Conservation (phyloP, 345 rosid species). For the Citrus unshiu region DNA sequence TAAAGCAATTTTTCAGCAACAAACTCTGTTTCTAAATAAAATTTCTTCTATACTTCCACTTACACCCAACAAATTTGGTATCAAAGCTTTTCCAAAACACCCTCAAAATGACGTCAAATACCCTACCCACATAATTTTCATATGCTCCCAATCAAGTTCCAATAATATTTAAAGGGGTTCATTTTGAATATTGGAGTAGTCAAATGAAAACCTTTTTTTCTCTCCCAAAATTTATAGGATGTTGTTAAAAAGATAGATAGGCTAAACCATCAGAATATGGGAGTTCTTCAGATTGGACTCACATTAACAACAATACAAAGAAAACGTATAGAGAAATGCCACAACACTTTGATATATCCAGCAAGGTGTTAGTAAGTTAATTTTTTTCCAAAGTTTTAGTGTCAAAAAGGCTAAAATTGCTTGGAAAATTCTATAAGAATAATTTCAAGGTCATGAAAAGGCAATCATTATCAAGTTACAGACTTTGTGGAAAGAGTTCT, state of each 20-base stretch:
- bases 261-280: background rate
- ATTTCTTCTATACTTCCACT: no score
- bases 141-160: no score
- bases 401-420: background rate
- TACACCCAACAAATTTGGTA: no score
- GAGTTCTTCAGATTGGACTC: background rate
- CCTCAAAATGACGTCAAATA: no score
- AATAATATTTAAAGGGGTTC: no score
- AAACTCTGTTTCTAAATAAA: no score
- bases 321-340: background rate
- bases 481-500: background rate
- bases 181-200: no score
- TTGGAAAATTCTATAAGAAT: background rate
- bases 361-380: background rate
- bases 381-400: fast-evolving
- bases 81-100: no score
- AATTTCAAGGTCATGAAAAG: background rate
- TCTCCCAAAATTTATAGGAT: no score
- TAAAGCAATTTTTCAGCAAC: no score
- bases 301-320: background rate
- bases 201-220: no score
- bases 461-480: background rate
- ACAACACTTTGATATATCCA: background rate
- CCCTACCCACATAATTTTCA: no score
- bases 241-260: background rate